Evolutionary conservation across 192 early-diverging fungal species (phyloP).

Genomic region (Dissophora globulifera): DNA sequence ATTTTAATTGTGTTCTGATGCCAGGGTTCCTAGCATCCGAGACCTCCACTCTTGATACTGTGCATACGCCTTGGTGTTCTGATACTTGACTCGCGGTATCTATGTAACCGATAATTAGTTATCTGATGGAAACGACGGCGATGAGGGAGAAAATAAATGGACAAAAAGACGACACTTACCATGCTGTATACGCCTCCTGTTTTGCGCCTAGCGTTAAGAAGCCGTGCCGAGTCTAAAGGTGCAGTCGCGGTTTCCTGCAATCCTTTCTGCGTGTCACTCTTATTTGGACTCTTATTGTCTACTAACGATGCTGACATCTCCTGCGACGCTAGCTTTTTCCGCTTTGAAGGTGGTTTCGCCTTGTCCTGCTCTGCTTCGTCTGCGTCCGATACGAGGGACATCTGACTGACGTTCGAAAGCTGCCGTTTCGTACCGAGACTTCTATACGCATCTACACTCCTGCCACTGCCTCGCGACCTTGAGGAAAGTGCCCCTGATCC

Average conservation of each 20-base stretch:
- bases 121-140: too few relatives aligned
- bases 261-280: background rate
- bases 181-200: conserved; percentile 49
- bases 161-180: conserved; percentile 1
- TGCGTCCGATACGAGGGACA: conserved; percentile 28
- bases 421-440: conserved; percentile 15
- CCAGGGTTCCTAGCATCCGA: conserved; percentile 3
- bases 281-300: conserved; percentile 28
- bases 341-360: conserved; percentile 20
- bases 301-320: conserved; percentile 6
- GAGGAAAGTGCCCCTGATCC: too few relatives aligned
- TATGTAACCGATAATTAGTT: background rate
- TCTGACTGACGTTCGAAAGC: conserved; percentile 43
- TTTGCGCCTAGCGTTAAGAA: conserved; percentile 14
- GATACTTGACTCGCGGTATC: conserved; percentile 44
- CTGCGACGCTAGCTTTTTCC: conserved; percentile 19
- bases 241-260: conserved; percentile 15
- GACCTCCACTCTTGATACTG: conserved; percentile 38
- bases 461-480: background rate
- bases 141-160: background rate
- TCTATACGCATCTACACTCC: background rate
- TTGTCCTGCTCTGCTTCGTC: conserved; percentile 19
- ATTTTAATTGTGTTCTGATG: background rate
- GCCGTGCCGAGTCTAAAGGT: background rate
- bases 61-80: conserved; percentile 21